Percentiles rank a stretch among this genome's conserved stretches.
phyloP scores from a whole-genome alignment of 495 filamentous ascomycete genomes.

The Aspergillus bertholletiae region DNA sequence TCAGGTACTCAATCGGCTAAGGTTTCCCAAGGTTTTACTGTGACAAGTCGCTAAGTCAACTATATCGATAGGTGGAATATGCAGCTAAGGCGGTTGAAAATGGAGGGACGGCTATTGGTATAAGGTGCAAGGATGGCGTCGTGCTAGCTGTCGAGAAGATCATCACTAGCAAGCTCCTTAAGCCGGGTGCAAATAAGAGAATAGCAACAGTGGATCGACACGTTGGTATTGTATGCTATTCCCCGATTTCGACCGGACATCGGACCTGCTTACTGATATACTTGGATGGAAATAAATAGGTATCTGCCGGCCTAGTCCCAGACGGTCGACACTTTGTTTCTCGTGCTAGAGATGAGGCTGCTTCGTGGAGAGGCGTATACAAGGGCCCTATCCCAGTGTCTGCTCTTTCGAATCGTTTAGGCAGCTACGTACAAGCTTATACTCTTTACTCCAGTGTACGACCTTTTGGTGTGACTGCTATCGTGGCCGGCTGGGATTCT shows the following conservation, averaged over 20 bases:
- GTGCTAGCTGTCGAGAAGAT: slow-evolving; percentile 97
- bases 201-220: slow-evolving; percentile 94
- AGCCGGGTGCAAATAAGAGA: slow-evolving; percentile 89
- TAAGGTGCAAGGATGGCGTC: slow-evolving; percentile 95
- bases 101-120: slow-evolving; percentile 92
- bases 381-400: slow-evolving; percentile 86
- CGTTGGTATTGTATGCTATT: slow-evolving; percentile 75
- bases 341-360: slow-evolving; percentile 89
- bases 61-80: slow-evolving; percentile 73
- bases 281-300: slow-evolving; percentile 46
- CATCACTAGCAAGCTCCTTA: slow-evolving; percentile 89
- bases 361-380: slow-evolving; percentile 81
- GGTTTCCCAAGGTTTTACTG: too few relatives aligned
- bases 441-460: slow-evolving; percentile 95
- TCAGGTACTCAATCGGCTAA: too few relatives aligned
- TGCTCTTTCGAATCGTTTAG: slow-evolving; percentile 84
- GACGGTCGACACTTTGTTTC: slow-evolving; percentile 94
- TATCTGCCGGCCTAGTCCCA: slow-evolving; percentile 87
- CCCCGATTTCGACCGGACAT: not conserved
- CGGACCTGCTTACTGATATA: not conserved
- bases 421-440: slow-evolving; percentile 93
- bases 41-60: slow-evolving; percentile 5
- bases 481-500: slow-evolving; percentile 89
- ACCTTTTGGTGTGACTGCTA: slow-evolving; percentile 93
- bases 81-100: slow-evolving; percentile 98